phyloP scores from a whole-genome alignment of 305 asterid genomes.

The Solanum hybrid region DNA sequence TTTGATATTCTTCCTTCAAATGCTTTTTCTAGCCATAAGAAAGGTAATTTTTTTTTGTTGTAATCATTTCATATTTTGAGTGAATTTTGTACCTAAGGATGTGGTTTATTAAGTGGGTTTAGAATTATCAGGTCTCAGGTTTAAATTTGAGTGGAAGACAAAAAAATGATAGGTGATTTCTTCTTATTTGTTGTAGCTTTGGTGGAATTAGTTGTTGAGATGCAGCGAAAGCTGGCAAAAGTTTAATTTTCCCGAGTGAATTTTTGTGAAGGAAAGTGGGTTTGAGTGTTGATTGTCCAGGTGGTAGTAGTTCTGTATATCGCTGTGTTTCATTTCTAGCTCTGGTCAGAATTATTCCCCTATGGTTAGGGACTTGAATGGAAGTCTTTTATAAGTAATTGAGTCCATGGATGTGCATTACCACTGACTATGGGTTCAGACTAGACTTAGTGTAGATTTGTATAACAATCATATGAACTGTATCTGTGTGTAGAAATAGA shows the following conservation, averaged over 20 bases:
- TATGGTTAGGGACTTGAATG: background rate
- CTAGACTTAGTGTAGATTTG: background rate
- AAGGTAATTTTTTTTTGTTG: constrained; percentile 6
- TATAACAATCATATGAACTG: background rate
- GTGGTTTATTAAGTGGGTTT: background rate
- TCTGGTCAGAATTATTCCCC: background rate
- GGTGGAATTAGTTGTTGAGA: background rate
- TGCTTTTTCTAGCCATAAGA: constrained; percentile 31
- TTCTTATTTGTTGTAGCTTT: background rate
- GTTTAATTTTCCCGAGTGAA: background rate
- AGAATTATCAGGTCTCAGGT: background rate
- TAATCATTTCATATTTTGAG: background rate
- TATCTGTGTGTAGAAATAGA: background rate
- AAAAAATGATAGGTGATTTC: background rate
- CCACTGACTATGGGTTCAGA: background rate
- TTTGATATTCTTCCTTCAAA: constrained; percentile 60
- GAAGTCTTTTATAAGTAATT: background rate
- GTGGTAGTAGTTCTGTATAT: background rate
- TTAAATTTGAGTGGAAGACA: background rate
- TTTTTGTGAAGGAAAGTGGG: background rate
- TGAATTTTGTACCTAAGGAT: background rate
- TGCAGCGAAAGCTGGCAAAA: background rate
- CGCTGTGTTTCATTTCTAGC: background rate
- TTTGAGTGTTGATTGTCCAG: background rate
- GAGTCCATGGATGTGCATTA: background rate